Conservation (phyloP, 2,329 filamentous ascomycete species). For the Delphinella strobiligena region DNA sequence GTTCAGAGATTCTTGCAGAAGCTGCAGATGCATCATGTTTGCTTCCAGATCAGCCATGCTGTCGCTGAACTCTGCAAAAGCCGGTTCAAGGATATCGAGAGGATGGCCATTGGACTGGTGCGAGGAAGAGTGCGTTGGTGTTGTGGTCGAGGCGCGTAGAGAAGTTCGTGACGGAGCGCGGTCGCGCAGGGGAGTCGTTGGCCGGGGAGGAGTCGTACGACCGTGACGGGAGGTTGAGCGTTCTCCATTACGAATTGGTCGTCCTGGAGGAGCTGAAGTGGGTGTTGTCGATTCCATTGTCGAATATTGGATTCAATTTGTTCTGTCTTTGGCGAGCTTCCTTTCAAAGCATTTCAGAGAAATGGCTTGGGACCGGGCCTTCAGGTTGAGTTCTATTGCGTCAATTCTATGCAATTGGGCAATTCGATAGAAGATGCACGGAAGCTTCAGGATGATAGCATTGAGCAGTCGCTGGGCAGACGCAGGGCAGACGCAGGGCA, state of each 20-base stretch:
- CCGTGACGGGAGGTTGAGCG: conserved; percentile 9
- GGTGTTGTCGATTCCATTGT: conserved; percentile 6
- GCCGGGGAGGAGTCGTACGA: conserved; percentile 47
- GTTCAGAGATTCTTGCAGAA: conserved; percentile 89
- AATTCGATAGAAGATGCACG: no score
- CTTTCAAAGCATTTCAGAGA: no score
- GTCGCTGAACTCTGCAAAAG: conserved; percentile 87
- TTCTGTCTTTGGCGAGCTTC: no score
- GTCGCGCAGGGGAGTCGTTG: conserved; percentile 80
- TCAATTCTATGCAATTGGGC: no score
- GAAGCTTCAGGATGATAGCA: no score
- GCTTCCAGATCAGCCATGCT: conserved; percentile 91
- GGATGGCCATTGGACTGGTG: conserved; percentile 37
- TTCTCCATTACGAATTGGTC: no score
- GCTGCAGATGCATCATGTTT: conserved; percentile 92
- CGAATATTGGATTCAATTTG: no score
- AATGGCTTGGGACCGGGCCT: no score
- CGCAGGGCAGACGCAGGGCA: neutral
- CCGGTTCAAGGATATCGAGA: conserved; percentile 72
- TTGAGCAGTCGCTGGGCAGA: no score
- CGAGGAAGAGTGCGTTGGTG: conserved; percentile 27
- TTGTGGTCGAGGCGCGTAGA: conserved; percentile 59
- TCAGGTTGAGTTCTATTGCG: no score
- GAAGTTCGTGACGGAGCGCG: conserved; percentile 73
- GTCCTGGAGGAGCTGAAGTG: conserved; percentile 6